Evolutionary conservation across 345 rosid species (phyloP), one percentile per base, ranked within the genome.

Genomic region (Sisymbrium irio): DNA sequence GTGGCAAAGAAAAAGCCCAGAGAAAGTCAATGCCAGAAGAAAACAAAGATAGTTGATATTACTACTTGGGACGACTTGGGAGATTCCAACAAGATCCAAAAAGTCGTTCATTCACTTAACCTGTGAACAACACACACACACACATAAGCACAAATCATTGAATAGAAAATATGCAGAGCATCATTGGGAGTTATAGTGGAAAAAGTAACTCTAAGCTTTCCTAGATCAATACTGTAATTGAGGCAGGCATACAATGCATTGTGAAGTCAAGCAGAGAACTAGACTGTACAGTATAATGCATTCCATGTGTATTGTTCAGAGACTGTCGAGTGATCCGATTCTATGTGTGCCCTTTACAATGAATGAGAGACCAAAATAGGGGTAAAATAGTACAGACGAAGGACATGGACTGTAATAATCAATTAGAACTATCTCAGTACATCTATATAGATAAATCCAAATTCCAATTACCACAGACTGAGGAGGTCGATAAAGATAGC

Each of bases 1-100:
- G 78, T 75, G 78, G 54, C 73, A 42, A 72, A 40, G 35, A 53
- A 28, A 53, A 15, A 54, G 11, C 4, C 60, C 15, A 45, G 22
- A 15, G 9, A 37, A 30, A 28, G 72, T 66, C 67, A 66, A 70
- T 37, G 78, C 65, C 22, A 50, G 10, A 65, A 36, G 15, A 71
- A 61, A 61, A 22, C 39, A 3, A 28, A 72, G 14, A 64, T 22
- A 32, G 1, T 40, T 19, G n/a, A 41, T 56, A 32, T 44, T 69
- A 6, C 35, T 32, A 32, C 35, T 50, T 55, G 8, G 5, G 37
- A 33, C 37, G 63, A 32, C 62, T 42, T 45, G 8, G 9, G 32
- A 45, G 41, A 45, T 56, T 56, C 72, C 66, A 22, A 11, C 41
- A 27, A 32, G 64, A 62, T 62, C 56, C 71, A 20, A 20, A 27